Base-by-base conservation (phyloP, 352 stramenopile species). In the Phytophthora crassamura region DNA sequence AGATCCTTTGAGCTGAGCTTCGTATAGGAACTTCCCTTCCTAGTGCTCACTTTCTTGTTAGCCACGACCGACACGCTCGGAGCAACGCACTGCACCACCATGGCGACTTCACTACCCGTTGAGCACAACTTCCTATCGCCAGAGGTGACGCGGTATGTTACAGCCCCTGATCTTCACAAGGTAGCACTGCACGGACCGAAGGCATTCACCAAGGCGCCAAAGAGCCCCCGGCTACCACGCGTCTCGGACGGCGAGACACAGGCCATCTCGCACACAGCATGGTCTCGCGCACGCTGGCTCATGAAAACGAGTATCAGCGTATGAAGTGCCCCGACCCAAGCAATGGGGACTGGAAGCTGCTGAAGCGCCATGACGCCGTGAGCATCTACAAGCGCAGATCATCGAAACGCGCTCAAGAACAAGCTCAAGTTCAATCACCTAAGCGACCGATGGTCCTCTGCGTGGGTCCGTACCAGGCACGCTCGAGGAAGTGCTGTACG, bases 401-500 rank as follows among this genome's bases (percentile, higher is more conserved):
- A 4, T 15, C 47, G n/a, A 63, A 54, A 41, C 2, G 30, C 15
- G n/a, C n/a, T n/a, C n/a, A n/a, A n/a, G 41, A 61, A 3, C 52
- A 55, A 7, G 30, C 25, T 48, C 50, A 43, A 35, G 20, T 15
- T 12, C 9, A 33, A 20, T 35, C 55, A 7, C 40, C 54, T 1
- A 71, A 72, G 5, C 54, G 76, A 3, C 72, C 74, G 4, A 86
- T 82, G 72, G 64, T 85, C 10, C 50, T 87, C 8, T 80, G 74
- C 35, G 55, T 87, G 6, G 81, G 2, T 72, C 64, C 2, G 66
- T 87, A 22, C 64, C 78, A 8, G 78, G 77, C 39, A 52, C 66
- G 5, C 49, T 88, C 8, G 75, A 86, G 33, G 71, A 90, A 49
- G 49, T 70, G 33, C 59, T 88, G 7, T 90, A 87, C 52, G 78